phyloP scores from a whole-genome alignment of 2,329 filamentous ascomycete genomes.

The Microthyrium microscopicum region DNA sequence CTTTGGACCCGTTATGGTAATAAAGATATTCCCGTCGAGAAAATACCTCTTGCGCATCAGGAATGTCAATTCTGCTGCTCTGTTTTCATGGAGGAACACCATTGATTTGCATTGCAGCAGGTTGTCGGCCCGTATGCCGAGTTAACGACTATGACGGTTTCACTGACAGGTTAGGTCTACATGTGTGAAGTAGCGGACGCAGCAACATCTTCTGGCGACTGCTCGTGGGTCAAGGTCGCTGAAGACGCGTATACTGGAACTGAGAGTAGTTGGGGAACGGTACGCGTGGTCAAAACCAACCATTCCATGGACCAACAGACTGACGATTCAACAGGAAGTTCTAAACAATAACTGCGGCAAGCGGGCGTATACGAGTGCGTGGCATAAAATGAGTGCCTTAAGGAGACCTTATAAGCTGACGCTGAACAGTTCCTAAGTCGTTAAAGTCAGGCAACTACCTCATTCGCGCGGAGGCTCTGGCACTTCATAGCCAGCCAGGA shows the following conservation, averaged over 20 bases:
- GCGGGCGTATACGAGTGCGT: slow-evolving; percentile 2
- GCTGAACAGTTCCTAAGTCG: background rate
- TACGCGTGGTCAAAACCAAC: background rate
- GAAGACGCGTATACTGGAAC: slow-evolving; percentile 29
- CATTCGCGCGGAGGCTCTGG: slow-evolving; percentile 10
- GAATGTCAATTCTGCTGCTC: no score
- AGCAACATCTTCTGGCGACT: slow-evolving; percentile 25
- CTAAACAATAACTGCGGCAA: slow-evolving; percentile 7
- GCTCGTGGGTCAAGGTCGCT: slow-evolving; percentile 38
- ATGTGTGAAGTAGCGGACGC: slow-evolving; percentile 27
- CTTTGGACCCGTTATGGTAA: slow-evolving; percentile 37
- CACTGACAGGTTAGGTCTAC: no score
- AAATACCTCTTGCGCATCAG: slow-evolving; percentile 20
- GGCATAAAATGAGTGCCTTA: background rate
- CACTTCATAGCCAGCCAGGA: slow-evolving; percentile 5
- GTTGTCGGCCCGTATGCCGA: no score
- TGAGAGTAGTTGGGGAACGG: slow-evolving; percentile 21
- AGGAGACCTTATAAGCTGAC: background rate
- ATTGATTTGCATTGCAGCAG: no score
- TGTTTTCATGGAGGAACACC: no score
- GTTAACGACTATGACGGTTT: no score
- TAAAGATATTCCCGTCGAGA: slow-evolving; percentile 12
- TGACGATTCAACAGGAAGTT: slow-evolving; percentile 4
- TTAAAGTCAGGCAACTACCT: slow-evolving; percentile 10
- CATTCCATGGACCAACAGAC: background rate